Conservation (phyloP, 225 moss, liverwort and hornwort species). For the Straminergon stramineum region DNA sequence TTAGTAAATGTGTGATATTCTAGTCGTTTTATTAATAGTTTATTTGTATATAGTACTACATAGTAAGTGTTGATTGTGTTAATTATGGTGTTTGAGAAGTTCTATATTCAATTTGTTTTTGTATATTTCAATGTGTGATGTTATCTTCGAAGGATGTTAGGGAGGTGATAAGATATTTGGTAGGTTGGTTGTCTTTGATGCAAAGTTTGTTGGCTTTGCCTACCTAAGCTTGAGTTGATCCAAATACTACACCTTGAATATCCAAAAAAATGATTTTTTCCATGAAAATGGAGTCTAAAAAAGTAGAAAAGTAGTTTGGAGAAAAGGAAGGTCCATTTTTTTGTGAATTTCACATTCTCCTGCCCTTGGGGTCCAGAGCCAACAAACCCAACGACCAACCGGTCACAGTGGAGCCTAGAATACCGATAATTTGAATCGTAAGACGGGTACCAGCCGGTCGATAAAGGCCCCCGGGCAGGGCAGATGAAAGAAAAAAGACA, state of each 20-base stretch:
- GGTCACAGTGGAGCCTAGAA: neutral
- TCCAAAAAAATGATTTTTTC: neutral
- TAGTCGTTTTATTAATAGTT: neutral
- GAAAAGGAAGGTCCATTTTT: neutral
- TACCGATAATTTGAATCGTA: neutral
- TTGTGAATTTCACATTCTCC: neutral
- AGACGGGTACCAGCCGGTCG: neutral
- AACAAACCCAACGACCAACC: neutral
- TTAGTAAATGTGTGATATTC: neutral
- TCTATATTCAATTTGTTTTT: neutral
- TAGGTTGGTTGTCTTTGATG: neutral
- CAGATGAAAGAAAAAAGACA: neutral
- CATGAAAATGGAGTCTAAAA: neutral
- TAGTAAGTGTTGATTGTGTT: neutral
- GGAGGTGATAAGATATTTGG: neutral
- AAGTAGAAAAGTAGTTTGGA: neutral
- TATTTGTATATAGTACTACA: no score
- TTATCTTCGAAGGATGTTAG: neutral
- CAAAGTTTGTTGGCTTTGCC: neutral
- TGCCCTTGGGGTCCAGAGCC: neutral
- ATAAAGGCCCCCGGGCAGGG: neutral
- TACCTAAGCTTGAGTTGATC: accelerated
- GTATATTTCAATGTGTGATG: neutral
- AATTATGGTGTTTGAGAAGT: neutral
- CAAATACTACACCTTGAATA: accelerated